Conservation (phyloP, 1,284 basidiomycete species). For the Cystobasidium slooffiae region DNA sequence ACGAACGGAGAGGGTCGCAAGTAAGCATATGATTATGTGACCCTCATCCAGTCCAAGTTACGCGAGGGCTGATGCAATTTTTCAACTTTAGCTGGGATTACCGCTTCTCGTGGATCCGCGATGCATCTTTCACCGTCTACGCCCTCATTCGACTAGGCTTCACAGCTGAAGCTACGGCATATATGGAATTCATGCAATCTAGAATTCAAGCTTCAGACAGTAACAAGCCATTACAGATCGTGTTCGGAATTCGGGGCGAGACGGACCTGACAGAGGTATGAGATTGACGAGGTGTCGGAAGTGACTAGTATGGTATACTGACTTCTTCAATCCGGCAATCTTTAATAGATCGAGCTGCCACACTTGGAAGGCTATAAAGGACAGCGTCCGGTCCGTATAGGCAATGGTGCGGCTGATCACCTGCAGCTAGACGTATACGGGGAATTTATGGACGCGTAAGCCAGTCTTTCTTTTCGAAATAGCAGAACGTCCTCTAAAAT, state of each 20-base stretch:
- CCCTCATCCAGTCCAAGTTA: background rate
- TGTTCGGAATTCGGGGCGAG: constrained; percentile 81
- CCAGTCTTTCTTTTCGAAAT: constrained; percentile 55
- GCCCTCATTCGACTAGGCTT: constrained; percentile 88
- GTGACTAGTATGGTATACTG: background rate
- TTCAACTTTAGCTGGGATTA: constrained; percentile 35
- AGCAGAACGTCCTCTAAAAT: background rate
- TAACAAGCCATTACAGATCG: constrained; percentile 71
- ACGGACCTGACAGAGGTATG: constrained; percentile 78
- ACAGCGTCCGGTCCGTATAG: constrained; percentile 58
- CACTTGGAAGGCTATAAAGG: constrained; percentile 63
- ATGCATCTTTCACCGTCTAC: constrained; percentile 88
- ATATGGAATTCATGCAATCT: constrained; percentile 65
- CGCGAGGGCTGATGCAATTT: constrained; percentile 20
- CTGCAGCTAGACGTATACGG: constrained; percentile 80
- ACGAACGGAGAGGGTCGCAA: constrained; percentile 78
- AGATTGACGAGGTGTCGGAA: background rate
- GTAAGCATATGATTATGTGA: constrained; percentile 64
- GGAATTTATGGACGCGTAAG: constrained; percentile 72
- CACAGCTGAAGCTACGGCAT: constrained; percentile 84
- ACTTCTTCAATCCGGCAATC: background rate
- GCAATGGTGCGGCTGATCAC: constrained; percentile 55
- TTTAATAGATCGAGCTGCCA: constrained; percentile 47
- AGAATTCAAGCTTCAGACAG: constrained; percentile 65
- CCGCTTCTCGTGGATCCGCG: constrained; percentile 67